Evolutionary conservation across 75 land plant genomes (phyloP).

Genomic region (Larix kaempferi): DNA sequence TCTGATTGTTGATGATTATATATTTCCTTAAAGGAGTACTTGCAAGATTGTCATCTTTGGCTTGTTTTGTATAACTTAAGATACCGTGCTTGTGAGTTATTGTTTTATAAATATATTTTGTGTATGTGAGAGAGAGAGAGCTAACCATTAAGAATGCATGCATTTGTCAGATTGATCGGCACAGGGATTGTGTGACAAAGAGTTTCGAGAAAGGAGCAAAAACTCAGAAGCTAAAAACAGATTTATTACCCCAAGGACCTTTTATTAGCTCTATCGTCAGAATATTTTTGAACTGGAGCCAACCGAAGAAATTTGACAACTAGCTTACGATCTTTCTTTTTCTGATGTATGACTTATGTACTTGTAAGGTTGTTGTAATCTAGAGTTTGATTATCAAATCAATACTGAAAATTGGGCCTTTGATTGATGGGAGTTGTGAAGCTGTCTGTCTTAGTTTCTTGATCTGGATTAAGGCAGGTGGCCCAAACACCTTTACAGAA

Average conservation of each 20-base stretch:
- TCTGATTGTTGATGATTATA: not conserved
- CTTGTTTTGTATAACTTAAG: not conserved
- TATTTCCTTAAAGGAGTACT: not conserved
- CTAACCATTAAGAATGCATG: not conserved
- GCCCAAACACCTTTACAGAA: not conserved
- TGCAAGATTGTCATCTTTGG: not conserved
- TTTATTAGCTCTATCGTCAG: constrained; percentile 4
- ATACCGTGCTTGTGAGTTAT: not conserved
- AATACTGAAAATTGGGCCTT: not conserved
- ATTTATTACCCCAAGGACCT: constrained; percentile 1
- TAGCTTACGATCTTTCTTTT: not conserved
- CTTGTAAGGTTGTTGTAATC: not conserved
- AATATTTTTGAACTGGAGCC: constrained; percentile 7
- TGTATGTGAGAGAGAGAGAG: not conserved
- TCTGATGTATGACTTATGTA: not conserved
- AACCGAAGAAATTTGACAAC: constrained; percentile 5
- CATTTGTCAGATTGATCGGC: not conserved
- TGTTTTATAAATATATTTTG: not conserved
- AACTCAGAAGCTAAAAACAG: constrained; percentile 1
- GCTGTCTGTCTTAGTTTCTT: not conserved
- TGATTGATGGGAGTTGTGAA: not conserved
- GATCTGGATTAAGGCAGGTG: not conserved
- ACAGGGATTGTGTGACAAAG: not conserved
- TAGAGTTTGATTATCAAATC: not conserved
- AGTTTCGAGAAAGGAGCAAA: not conserved